Evolutionary conservation across 257 asterid species (phyloP).

Genomic region (Solanum boliviense): DNA sequence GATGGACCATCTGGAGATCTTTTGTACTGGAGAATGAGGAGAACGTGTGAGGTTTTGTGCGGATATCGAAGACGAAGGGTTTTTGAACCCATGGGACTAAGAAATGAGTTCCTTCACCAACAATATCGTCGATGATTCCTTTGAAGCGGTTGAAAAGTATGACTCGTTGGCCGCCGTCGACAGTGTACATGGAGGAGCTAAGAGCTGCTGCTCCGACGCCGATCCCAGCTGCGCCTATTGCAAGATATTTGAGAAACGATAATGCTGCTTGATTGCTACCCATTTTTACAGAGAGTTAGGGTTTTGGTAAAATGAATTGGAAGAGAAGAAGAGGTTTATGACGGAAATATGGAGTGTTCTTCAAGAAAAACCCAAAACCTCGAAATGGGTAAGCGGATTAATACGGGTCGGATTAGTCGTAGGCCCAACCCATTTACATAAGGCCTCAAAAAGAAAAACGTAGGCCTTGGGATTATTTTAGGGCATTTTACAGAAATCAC

Average conservation of each 20-base stretch:
- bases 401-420: neutral
- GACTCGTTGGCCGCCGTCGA: conserved; percentile 94
- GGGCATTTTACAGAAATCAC: too few species aligned
- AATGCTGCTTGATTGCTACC: conserved; percentile 51
- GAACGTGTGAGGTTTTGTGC: conserved; percentile 80
- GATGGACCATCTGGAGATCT: conserved; percentile 95
- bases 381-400: neutral
- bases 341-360: neutral
- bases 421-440: neutral
- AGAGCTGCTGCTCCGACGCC: conserved; percentile 53
- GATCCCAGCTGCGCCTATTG: conserved; percentile 57
- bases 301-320: neutral
- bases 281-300: conserved; percentile 17
- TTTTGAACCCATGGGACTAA: conserved; percentile 82
- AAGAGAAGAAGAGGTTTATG: neutral
- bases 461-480: too few species aligned
- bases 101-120: conserved; percentile 89
- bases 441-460: too few species aligned
- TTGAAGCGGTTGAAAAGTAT: conserved; percentile 88
- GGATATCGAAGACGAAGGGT: conserved; percentile 80
- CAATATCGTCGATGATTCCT: conserved; percentile 59
- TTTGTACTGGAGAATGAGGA: conserved; percentile 76
- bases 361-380: neutral
- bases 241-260: conserved; percentile 37
- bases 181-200: conserved; percentile 70